phyloP scores from a whole-genome alignment of 305 asterid genomes.

The Fraxinus velutina region DNA sequence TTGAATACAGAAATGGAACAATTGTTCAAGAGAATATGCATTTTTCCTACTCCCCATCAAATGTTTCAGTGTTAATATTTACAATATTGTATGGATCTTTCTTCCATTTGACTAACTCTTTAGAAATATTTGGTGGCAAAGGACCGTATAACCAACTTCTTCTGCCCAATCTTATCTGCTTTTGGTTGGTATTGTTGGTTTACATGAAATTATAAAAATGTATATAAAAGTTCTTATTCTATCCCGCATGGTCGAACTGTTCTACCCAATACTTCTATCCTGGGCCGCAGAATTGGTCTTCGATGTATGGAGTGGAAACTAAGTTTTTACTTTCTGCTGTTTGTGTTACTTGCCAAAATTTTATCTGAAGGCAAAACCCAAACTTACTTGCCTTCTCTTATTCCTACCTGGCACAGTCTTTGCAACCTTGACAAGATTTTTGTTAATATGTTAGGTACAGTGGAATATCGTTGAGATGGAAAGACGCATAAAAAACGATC shows the following conservation, averaged over 20 bases:
- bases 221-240: background rate
- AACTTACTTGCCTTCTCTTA: conserved; percentile 8
- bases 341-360: conserved; percentile 12
- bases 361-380: background rate
- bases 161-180: background rate
- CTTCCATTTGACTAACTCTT: background rate
- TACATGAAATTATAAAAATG: background rate
- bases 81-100: background rate
- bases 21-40: background rate
- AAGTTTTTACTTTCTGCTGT: conserved; percentile 3
- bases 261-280: background rate
- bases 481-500: conserved; percentile 26
- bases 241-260: background rate
- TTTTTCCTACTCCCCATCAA: conserved; percentile 4
- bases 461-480: conserved; percentile 36
- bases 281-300: background rate
- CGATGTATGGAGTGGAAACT: background rate
- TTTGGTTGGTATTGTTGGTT: background rate
- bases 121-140: background rate
- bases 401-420: conserved; percentile 16
- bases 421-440: conserved; percentile 17
- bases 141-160: conserved; percentile 3
- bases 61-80: background rate
- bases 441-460: conserved; percentile 38
- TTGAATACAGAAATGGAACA: background rate